phyloP scores from a whole-genome alignment of 495 filamentous ascomycete species.

The Bryoglossum gracile region DNA sequence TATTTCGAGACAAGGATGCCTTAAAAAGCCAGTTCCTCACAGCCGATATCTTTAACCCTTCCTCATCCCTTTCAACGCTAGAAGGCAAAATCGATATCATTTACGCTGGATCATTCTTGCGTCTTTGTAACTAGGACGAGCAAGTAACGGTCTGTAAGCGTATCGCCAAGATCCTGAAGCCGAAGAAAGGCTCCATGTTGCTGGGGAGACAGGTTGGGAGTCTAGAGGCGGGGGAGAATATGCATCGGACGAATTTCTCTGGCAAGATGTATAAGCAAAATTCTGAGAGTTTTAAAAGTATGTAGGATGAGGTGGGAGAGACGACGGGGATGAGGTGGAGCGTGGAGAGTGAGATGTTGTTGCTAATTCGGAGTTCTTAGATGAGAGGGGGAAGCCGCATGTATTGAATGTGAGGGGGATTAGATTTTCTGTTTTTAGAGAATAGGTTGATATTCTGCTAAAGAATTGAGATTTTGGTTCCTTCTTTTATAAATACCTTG shows the following conservation, averaged over 20 bases:
- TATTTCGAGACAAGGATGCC: constrained; percentile 41
- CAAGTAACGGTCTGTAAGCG: constrained; percentile 42
- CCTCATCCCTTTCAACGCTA: constrained; percentile 29
- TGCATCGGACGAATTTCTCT: constrained; percentile 12
- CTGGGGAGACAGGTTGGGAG: constrained; percentile 42
- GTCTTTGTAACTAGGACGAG: constrained; percentile 49
- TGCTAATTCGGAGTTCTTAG: no score
- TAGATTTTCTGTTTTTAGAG: constrained; percentile 6
- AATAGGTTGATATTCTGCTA: constrained; percentile 1
- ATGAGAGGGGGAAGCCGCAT: background rate
- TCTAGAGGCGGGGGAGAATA: constrained; percentile 27
- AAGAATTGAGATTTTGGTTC: no score
- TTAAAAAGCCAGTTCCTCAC: constrained; percentile 41
- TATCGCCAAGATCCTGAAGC: constrained; percentile 39
- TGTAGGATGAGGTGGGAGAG: constrained; percentile 45
- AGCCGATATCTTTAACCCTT: constrained; percentile 44
- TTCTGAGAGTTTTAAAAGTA: constrained; percentile 33
- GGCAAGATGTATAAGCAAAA: constrained; percentile 40
- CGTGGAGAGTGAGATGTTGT: constrained; percentile 6
- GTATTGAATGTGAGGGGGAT: background rate
- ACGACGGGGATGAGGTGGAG: constrained; percentile 39
- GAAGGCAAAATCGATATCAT: constrained; percentile 47
- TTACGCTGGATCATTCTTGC: constrained; percentile 49
- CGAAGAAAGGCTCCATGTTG: constrained; percentile 35
- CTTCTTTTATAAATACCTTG: no score